phyloP scores from a whole-genome alignment of 2,329 filamentous ascomycete genomes.

The Fusarium torulosum region DNA sequence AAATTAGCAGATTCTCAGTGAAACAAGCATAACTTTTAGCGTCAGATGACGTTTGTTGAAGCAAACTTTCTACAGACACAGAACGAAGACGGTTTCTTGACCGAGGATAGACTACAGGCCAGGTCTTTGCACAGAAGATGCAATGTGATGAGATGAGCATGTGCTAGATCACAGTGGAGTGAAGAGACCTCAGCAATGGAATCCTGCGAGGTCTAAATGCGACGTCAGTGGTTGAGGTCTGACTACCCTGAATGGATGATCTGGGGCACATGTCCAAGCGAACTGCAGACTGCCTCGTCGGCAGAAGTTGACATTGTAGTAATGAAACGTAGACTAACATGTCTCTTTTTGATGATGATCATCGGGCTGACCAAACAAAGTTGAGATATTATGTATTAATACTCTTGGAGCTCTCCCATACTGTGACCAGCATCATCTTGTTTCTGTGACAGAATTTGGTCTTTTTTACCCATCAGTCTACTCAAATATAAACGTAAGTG shows the following conservation, averaged over 20 bases:
- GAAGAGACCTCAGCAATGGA: no score
- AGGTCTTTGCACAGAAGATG: neutral
- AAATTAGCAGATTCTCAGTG: no score
- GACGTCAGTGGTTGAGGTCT: neutral
- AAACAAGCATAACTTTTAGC: neutral
- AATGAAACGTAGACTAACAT: constrained; percentile 11
- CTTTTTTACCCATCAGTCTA: no score
- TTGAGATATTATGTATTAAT: constrained; percentile 4
- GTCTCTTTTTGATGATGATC: constrained; percentile 6
- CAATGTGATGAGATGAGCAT: neutral
- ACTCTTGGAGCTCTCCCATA: neutral
- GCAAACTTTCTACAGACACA: neutral
- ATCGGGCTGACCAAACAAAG: constrained; percentile 7
- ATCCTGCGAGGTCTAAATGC: no score
- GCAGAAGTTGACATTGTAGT: neutral
- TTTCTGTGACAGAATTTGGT: neutral
- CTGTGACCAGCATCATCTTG: neutral
- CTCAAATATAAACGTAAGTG: no score
- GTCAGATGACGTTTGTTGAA: neutral
- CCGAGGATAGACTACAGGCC: no score
- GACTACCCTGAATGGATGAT: neutral
- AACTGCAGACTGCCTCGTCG: neutral
- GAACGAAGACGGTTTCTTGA: neutral
- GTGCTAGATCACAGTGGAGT: neutral
- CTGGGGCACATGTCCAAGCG: no score